Conservation (phyloP, 345 rosid genomes). For the Eucalyptus dawsonii region DNA sequence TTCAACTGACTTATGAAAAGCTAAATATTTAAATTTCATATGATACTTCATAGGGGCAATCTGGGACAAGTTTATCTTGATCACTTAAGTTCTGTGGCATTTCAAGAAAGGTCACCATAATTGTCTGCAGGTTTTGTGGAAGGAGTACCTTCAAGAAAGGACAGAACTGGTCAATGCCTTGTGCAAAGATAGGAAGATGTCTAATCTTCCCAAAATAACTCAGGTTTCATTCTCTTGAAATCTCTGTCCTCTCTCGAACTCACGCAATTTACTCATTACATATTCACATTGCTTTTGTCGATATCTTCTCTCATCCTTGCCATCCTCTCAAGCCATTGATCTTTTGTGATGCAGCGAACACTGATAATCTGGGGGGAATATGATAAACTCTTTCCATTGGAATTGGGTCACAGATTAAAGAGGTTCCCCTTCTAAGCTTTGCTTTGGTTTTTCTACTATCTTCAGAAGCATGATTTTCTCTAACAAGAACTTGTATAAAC, state of each 20-base stretch:
- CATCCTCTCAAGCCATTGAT: background rate
- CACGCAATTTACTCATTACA: background rate
- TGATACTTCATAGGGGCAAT: background rate
- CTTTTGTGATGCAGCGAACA: background rate
- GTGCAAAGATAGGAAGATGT: background rate
- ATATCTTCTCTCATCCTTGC: background rate
- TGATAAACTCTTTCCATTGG: conserved; percentile 1
- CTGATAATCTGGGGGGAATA: conserved; percentile 6
- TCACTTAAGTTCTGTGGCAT: background rate
- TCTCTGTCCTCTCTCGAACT: background rate
- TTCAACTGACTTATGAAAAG: background rate
- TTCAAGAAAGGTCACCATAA: background rate
- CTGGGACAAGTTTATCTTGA: background rate
- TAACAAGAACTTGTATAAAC: background rate
- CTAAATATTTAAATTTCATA: background rate
- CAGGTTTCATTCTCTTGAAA: background rate
- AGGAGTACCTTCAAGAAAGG: background rate
- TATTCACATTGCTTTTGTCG: no score
- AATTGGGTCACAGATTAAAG: background rate
- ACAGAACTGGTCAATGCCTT: background rate
- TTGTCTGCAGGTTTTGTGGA: background rate
- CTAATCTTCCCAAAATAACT: background rate
- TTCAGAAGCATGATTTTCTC: background rate
- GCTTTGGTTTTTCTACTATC: background rate
- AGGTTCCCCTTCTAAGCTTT: background rate